phyloP scores from a whole-genome alignment of 2,329 filamentous ascomycete genomes.

The Aspergillus hortae region DNA sequence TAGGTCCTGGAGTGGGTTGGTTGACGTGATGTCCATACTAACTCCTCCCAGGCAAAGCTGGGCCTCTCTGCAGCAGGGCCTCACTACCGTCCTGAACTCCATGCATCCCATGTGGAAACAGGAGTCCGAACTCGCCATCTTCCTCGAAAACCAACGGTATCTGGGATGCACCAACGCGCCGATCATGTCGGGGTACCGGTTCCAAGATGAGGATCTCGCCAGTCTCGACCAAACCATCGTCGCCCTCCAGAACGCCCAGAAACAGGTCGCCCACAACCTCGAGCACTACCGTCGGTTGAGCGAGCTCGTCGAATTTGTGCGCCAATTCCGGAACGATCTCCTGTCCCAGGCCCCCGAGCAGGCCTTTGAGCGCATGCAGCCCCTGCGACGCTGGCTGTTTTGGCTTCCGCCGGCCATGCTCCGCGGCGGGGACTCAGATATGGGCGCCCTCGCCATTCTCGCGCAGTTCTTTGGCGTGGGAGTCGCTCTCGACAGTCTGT shows the following conservation, averaged over 20 bases:
- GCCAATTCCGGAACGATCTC: constrained; percentile 67
- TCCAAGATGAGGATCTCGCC: constrained; percentile 63
- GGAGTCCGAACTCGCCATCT: constrained; percentile 63
- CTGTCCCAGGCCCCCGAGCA: constrained; percentile 69
- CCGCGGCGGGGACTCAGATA: constrained; percentile 70
- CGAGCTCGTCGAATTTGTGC: constrained; percentile 69
- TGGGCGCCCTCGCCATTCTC: constrained; percentile 75
- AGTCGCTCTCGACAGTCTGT: constrained; percentile 82
- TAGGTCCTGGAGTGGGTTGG: constrained; percentile 49
- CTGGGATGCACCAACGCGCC: constrained; percentile 34
- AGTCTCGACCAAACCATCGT: constrained; percentile 64
- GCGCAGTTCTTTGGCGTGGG: constrained; percentile 90
- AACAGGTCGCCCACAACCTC: constrained; percentile 64
- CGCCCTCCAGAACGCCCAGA: constrained; percentile 56
- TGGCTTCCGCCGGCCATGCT: constrained; percentile 88
- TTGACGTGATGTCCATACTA: constrained; percentile 24
- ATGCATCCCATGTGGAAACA: constrained; percentile 86
- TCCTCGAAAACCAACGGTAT: constrained; percentile 39
- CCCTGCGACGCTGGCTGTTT: constrained; percentile 88
- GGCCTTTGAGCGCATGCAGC: constrained; percentile 85
- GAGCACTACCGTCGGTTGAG: constrained; percentile 67
- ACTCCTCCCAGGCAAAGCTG: constrained; percentile 70
- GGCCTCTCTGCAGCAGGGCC: constrained; percentile 89
- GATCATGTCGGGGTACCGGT: constrained; percentile 30
- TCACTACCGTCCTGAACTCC: constrained; percentile 81